phyloP scores from a whole-genome alignment of 2,329 filamentous ascomycete species.

The Chrysoporthe austroafricana region DNA sequence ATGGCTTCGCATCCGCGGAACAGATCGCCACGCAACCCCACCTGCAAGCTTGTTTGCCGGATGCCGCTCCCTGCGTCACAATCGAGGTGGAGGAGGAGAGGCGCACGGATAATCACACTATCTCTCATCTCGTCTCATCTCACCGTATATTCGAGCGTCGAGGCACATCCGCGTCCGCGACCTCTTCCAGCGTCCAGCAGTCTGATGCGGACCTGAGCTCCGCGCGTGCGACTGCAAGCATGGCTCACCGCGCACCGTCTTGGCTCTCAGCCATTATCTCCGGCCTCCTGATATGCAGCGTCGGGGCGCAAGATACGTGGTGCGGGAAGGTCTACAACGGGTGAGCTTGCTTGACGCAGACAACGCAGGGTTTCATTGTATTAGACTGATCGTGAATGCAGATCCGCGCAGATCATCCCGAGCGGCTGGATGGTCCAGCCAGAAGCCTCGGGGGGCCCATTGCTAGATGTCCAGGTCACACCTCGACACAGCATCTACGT shows the following conservation, averaged over 20 bases:
- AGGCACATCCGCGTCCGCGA: neutral
- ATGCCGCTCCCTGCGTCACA: neutral
- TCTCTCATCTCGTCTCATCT: neutral
- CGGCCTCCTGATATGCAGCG: conserved; percentile 1
- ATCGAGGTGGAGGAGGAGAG: neutral
- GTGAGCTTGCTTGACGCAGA: conserved; percentile 31
- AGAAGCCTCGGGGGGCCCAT: conserved; percentile 31
- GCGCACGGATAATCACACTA: neutral
- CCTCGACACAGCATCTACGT: conserved; percentile 53
- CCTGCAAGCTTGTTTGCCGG: neutral
- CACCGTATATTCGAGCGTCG: too few species aligned
- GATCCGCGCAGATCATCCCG: conserved; percentile 26
- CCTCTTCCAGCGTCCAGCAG: too few species aligned
- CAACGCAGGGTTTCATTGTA: neutral
- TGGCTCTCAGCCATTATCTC: conserved; percentile 18
- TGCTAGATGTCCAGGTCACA: conserved; percentile 48
- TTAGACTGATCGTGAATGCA: neutral
- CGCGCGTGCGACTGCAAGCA: neutral
- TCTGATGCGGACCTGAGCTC: too few species aligned
- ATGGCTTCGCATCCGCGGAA: neutral
- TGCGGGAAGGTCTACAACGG: conserved; percentile 53
- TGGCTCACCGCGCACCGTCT: conserved; percentile 8
- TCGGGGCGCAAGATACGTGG: conserved; percentile 37
- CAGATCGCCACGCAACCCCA: conserved; percentile 2
- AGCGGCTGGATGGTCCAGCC: conserved; percentile 18